These are phyloP conservation scores for Dactylellina parvicollis DNA, from an alignment of 2,329 filamentous ascomycete species.

Conservation along the genomic window DNA sequence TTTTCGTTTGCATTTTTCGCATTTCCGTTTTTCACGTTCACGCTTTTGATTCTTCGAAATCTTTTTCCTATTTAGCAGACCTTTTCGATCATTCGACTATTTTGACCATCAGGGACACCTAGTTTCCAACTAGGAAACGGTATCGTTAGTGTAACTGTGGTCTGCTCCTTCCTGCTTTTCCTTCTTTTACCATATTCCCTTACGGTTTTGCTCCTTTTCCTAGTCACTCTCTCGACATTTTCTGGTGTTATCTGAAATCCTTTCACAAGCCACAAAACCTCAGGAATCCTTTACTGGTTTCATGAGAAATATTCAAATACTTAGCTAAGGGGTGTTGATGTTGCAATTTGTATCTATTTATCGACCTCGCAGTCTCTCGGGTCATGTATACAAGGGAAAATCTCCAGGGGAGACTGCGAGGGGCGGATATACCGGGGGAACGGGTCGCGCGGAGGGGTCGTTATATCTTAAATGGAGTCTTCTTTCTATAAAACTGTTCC, in stretches of 20 bases:
- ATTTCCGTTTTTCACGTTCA: background rate
- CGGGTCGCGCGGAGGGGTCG: too few species aligned
- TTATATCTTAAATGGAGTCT: background rate
- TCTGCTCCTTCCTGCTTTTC: constrained; percentile 1
- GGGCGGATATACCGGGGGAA: background rate
- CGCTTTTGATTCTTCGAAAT: background rate
- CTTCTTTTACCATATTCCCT: background rate
- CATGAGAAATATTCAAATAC: background rate
- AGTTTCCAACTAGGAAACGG: too few species aligned
- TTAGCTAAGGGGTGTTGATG: background rate
- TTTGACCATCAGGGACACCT: too few species aligned
- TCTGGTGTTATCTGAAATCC: constrained; percentile 34
- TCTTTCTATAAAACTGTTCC: background rate
- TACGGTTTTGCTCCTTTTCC: background rate
- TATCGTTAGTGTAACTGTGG: background rate
- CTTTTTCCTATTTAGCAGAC: background rate
- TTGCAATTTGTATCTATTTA: constrained; percentile 1
- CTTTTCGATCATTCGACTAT: constrained; percentile 5
- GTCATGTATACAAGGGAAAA: constrained; percentile 33
- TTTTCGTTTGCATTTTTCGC: constrained; percentile 15
- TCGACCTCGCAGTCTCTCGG: background rate
- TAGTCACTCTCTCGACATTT: constrained; percentile 18
- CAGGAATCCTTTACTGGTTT: background rate
- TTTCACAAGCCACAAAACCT: constrained; percentile 10
- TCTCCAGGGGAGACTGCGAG: background rate